Base-by-base conservation (phyloP, 1,284 basidiomycete species). In the Lentinula novae-zelandiae region DNA sequence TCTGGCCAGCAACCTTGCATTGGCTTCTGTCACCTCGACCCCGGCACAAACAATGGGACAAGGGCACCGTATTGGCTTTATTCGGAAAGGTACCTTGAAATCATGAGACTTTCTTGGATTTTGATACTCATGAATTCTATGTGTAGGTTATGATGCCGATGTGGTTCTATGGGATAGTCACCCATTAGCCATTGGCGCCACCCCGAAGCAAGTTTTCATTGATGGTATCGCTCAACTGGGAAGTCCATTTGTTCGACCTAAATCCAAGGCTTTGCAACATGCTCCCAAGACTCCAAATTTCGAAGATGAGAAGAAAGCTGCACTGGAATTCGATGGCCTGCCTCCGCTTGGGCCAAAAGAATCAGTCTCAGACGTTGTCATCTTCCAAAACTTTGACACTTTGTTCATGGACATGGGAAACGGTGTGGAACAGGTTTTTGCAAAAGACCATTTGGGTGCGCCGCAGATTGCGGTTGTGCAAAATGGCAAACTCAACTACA, bases 21-120 rank as follows among this genome's bases (percentile, higher is more conserved):
- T 90, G 8, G 75, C 82, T 1, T 78, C 87, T 9, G 85, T 93
- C 9, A 93, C 85, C 0, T 82, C 84, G 0, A 83, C 82, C 20
- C 84, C 91, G 0, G 89, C 91, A 1, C 76, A 76, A 39, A 80
- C 82, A 0, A 75, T 87, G 39, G 90, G 90, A 1, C 74, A 91
- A 49, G 84, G 81, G 36, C 89, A 91, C 70, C 80, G 90, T 10
- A 73, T 92, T 49, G 91, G 89, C 1, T 84, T 76, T 63, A 69
- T 92, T n/a, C 76, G 79, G 46, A 64, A 68, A 80, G 76, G 84
- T 64, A 80, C 68, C 76, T 77, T 63, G 78, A 15, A 48, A 9
- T n/a, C 3, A 5, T 22, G 27, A n/a, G 22, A 46, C 9, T 33
- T 38, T 53, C 44, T 9, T 53, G 3, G 3, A 38, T 15, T 22